Evolutionary conservation across 2,329 filamentous ascomycete species (phyloP).

Genomic region (Clarireedia monteithiana): DNA sequence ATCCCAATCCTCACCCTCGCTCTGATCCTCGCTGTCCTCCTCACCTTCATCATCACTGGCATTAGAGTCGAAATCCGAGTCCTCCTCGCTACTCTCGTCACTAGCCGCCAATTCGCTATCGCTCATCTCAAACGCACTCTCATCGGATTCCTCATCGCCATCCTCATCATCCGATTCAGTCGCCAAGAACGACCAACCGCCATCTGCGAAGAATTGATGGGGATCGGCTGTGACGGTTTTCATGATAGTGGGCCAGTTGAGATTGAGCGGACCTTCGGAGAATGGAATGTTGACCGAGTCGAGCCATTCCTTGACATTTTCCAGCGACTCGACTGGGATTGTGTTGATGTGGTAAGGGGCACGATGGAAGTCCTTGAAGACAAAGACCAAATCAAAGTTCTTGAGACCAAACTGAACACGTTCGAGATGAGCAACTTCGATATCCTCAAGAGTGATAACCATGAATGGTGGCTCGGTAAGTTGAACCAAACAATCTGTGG

Average conservation of each 20-base stretch:
- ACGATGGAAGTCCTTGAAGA: slow-evolving; percentile 96
- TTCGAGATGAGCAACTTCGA: slow-evolving; percentile 93
- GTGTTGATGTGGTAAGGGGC: slow-evolving; percentile 93
- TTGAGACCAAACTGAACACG: slow-evolving; percentile 95
- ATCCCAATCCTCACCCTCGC: slow-evolving; percentile 87
- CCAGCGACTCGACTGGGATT: slow-evolving; percentile 89
- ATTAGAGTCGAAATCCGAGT: slow-evolving; percentile 89
- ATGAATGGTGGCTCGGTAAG: slow-evolving; percentile 95
- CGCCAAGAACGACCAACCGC: slow-evolving; percentile 89
- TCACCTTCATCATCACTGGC: slow-evolving; percentile 76
- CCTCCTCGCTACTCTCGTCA: slow-evolving; percentile 79
- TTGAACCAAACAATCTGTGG: slow-evolving; percentile 94
- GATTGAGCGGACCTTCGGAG: slow-evolving; percentile 88
- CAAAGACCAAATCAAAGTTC: slow-evolving; percentile 97
- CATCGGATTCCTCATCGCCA: slow-evolving; percentile 71
- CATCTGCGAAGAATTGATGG: slow-evolving; percentile 90
- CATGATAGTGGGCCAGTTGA: slow-evolving; percentile 99
- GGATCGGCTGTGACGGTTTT: slow-evolving; percentile 94
- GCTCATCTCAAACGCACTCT: slow-evolving; percentile 85
- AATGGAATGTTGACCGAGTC: slow-evolving; percentile 93
- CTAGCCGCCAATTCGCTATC: slow-evolving; percentile 68
- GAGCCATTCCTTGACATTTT: slow-evolving; percentile 95
- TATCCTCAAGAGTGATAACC: slow-evolving; percentile 89
- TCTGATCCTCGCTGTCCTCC: slow-evolving; percentile 63
- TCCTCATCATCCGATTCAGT: slow-evolving; percentile 83